Evolutionary conservation across 169 alveolate species (phyloP), one percentile per base, ranked within the genome.

Genomic region (Cryptosporidium parvum): DNA sequence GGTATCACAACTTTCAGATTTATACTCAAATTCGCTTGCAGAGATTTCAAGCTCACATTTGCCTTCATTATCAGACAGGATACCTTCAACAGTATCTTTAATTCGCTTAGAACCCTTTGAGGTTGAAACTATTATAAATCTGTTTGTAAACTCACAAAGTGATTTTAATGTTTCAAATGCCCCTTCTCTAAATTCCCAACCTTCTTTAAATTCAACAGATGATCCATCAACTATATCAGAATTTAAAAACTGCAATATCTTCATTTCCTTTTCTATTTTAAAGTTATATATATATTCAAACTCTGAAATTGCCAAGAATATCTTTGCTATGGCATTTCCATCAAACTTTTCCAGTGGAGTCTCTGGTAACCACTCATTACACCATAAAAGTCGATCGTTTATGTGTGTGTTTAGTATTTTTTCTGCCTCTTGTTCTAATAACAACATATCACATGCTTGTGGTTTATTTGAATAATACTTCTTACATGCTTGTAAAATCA

Each of bases 211-310:
- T 16, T 26, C 53, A 3, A 62, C 5, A 21, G 89, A 80, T 12
- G 89, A 80, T 1, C 35, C 42, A n/a, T 80, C 69, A 6, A 80
- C 89, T n/a, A 80, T 80, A n/a, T 61, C 23, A 7, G 52, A 12
- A 31, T 80, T 42, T 18, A 80, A 33, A 29, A 62, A 23, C 59
- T 80, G 56, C 23, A 80, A n/a, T 31, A 65, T 37, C 37, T 29
- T 42, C 73, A 80, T 59, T 80, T 80, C 89, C n/a, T 65, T 80
- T 33, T 80, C 89, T 33, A 80, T 80, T 29, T 80, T 80, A n/a
- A 59, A 80, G 56, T 80, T 80, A 51, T 62, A 80, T 14, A 62
- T 59, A 45, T 59, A 80, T 39, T 80, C 89, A 51, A 80, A 80
- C 42, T 80, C 89, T 1, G 89, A 80, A 39, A 80, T 59, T n/a